Evolutionary conservation across 2,329 filamentous ascomycete species (phyloP).

Genomic region (Verruconis gallopava): DNA sequence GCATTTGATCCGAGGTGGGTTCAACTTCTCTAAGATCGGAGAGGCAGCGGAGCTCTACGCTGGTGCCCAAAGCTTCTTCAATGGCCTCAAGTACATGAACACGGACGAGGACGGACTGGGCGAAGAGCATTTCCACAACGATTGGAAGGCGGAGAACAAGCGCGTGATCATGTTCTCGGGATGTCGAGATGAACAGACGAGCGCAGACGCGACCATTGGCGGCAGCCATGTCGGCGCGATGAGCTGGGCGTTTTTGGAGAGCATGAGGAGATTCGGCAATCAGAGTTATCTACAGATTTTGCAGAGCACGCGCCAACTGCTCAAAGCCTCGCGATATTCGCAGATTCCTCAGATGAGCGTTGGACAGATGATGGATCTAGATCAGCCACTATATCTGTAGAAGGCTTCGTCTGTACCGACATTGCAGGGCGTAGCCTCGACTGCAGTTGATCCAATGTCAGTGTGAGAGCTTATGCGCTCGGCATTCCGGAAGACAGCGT

Average conservation of each 20-base stretch:
- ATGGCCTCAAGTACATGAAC: conserved; percentile 34
- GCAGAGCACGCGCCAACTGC: conserved; percentile 25
- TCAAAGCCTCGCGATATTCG: conserved; percentile 28
- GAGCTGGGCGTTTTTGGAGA: conserved; percentile 35
- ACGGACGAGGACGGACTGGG: conserved; percentile 29
- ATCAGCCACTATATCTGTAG: conserved; percentile 18
- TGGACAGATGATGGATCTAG: conserved; percentile 29
- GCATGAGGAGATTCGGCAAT: conserved; percentile 21
- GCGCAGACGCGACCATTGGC: conserved; percentile 34
- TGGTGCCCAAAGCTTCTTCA: conserved; percentile 42
- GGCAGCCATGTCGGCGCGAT: conserved; percentile 33
- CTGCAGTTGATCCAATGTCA: too few relatives aligned
- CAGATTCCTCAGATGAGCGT: conserved; percentile 33
- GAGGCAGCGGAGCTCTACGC: conserved; percentile 41
- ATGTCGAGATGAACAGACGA: conserved; percentile 39
- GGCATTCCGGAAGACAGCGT: too few relatives aligned
- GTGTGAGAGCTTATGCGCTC: too few relatives aligned
- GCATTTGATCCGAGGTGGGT: conserved; percentile 37
- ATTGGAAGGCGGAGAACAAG: conserved; percentile 33
- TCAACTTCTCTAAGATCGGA: conserved; percentile 35
- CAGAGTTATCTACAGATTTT: conserved; percentile 18
- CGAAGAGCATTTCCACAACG: conserved; percentile 26
- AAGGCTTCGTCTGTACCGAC: too few relatives aligned
- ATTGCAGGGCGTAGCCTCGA: too few relatives aligned
- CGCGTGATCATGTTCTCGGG: conserved; percentile 39